Evolutionary conservation across 2,329 filamentous ascomycete genomes (phyloP).

Genomic region (Aureobasidium sp.): DNA sequence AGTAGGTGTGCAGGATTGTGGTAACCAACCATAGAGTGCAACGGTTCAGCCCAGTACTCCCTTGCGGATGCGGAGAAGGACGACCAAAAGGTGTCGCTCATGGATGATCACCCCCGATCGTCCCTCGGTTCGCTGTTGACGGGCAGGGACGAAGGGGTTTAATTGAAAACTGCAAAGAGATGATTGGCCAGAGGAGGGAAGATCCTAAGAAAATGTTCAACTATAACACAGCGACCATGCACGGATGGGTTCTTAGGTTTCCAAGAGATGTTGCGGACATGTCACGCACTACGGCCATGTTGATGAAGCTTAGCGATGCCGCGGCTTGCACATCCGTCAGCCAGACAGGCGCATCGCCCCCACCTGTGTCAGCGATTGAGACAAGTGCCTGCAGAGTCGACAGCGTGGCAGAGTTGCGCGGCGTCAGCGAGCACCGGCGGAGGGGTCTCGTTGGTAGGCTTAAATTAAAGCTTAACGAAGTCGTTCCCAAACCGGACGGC

Average conservation of each 20-base stretch:
- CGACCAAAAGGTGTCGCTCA: background rate
- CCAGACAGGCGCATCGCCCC: background rate
- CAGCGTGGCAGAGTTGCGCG: background rate
- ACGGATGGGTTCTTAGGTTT: background rate
- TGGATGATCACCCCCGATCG: slow-evolving; percentile 4
- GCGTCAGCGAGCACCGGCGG: background rate
- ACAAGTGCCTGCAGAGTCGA: background rate
- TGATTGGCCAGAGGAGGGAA: background rate
- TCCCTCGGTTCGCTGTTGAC: background rate
- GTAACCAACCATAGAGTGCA: background rate
- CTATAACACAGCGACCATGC: background rate
- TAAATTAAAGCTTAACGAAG: background rate
- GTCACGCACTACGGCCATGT: background rate
- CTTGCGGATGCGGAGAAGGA: background rate
- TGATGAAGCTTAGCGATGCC: background rate
- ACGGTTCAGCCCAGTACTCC: background rate
- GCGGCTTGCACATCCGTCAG: background rate
- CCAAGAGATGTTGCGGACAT: background rate
- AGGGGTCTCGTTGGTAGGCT: background rate
- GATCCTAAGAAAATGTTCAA: background rate
- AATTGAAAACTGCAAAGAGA: background rate
- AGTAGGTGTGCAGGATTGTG: background rate
- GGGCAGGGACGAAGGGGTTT: background rate
- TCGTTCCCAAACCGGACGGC: background rate
- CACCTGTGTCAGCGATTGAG: background rate